Evolutionary conservation across 2,329 filamentous ascomycete genomes (phyloP).

Genomic region (Dryadomyces quercus-mongolicae): DNA sequence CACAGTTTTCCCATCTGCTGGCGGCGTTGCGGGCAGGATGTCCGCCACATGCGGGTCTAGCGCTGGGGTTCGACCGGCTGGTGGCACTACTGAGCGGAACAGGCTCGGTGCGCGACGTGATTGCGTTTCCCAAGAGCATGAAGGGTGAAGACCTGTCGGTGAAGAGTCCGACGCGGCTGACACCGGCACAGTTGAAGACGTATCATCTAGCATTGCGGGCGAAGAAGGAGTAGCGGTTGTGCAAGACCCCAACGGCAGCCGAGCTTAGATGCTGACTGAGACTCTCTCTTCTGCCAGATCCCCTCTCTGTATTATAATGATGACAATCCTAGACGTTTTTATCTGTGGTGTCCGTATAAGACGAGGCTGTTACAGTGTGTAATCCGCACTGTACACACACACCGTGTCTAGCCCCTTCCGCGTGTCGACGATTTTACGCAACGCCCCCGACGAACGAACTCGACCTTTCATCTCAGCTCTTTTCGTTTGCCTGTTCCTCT

Average conservation of each 20-base stretch:
- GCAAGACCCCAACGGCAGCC: too few relatives aligned
- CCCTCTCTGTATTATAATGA: not conserved
- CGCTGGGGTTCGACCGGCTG: constrained; percentile 81
- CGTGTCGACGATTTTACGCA: not conserved
- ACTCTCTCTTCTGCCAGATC: too few relatives aligned
- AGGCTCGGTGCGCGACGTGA: constrained; percentile 77
- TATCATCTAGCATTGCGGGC: constrained; percentile 27
- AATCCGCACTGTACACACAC: not conserved
- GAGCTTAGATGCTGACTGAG: too few relatives aligned
- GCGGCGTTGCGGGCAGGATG: constrained; percentile 74
- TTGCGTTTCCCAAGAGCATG: constrained; percentile 91
- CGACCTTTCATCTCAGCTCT: not conserved
- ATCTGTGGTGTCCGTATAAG: not conserved
- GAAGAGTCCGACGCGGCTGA: constrained; percentile 60
- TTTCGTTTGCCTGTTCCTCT: not conserved
- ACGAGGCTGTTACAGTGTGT: not conserved
- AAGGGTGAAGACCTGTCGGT: constrained; percentile 81
- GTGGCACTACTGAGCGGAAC: constrained; percentile 67
- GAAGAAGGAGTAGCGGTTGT: not conserved
- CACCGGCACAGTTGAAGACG: constrained; percentile 36
- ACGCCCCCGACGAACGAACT: not conserved
- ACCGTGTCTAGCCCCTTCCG: not conserved
- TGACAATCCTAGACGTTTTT: not conserved
- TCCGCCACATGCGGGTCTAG: constrained; percentile 89
- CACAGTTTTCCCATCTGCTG: constrained; percentile 75